Base-by-base conservation (phyloP, 2,329 filamentous ascomycete species). In the Apiospora saccharicola region DNA sequence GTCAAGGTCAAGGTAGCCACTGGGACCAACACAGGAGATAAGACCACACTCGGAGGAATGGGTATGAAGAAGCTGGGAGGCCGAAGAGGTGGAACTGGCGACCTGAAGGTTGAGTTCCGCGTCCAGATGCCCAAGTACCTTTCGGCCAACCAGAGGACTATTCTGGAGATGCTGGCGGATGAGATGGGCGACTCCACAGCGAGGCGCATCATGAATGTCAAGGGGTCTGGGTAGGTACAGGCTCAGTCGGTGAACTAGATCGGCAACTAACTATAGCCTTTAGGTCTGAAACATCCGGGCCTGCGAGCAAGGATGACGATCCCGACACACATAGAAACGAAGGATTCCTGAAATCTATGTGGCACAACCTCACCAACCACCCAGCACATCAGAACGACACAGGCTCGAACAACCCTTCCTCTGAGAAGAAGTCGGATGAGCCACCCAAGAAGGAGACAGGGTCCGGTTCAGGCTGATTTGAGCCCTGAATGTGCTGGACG, bases 101-200 rank as follows among this genome's bases (percentile, higher is more conserved):
- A 99, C 80, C 85, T 99, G 73, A 92, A 91, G 80, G 95, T 99
- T 8, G 96, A 99, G 82, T 99, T 98, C 88, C 94, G 94, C 82
- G 94, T 99, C 67, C 86, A 90, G 71, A 98, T 98, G 94, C 96
- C 96, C 67, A 98, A 98, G 84, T 98, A 96, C 79, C 87, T 99
- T 75, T 94, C 90, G 71, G 90, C 93, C 67, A 98, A 98, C 84
- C 95, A 99, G 85, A 90, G 96, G 71, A 97, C 94, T 0, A 93
- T 99, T 73, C 85, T 97, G 64, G 96, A 99, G 85, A 96, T 98
- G 90, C 90, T 99, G 75, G 96, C 96, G 8, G 95, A 99, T 78
- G 96, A 99, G 85, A 93, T 99, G 91, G 92, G 90, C 51, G 96
- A 99, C 83, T 95, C 95, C 86, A 94, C 90, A 41, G 96, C 96